Conservation (phyloP, 192 early-diverging fungal genomes). For the Chytriomyces hyalinus region DNA sequence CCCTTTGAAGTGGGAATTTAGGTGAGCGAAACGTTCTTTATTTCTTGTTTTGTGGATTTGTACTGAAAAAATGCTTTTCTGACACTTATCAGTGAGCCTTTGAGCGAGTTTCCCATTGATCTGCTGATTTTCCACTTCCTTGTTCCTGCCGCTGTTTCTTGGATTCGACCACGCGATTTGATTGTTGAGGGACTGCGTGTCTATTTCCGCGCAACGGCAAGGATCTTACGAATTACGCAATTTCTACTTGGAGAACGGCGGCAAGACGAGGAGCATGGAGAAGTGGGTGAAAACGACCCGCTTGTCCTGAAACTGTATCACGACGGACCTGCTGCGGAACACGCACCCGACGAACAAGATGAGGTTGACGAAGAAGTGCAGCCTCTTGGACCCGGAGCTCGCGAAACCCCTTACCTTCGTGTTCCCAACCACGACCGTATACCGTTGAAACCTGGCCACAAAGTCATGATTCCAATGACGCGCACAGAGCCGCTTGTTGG, state of each 20-base stretch:
- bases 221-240: slow-evolving; percentile 71
- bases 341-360: slow-evolving; percentile 20
- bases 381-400: slow-evolving; percentile 22
- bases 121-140: slow-evolving; percentile 76
- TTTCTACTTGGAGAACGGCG: slow-evolving; percentile 80
- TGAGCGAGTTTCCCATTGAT: slow-evolving; percentile 80
- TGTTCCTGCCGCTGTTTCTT: slow-evolving; percentile 67
- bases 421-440: slow-evolving; percentile 87
- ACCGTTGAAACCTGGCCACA: slow-evolving; percentile 75
- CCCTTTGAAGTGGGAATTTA: slow-evolving; percentile 69
- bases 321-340: slow-evolving; percentile 19
- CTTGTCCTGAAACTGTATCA: background rate
- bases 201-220: slow-evolving; percentile 80
- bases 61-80: slow-evolving; percentile 20
- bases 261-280: slow-evolving; percentile 76
- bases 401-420: slow-evolving; percentile 69
- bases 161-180: slow-evolving; percentile 65
- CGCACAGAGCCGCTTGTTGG: slow-evolving; percentile 50
- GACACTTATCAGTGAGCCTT: slow-evolving; percentile 55
- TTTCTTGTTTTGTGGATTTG: slow-evolving; percentile 31
- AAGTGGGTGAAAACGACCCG: slow-evolving; percentile 51
- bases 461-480: slow-evolving; percentile 78
- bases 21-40: slow-evolving; percentile 53
- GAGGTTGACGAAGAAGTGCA: background rate
- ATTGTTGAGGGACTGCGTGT: slow-evolving; percentile 58